Conservation (phyloP, 2,329 filamentous ascomycete genomes). For the Fusarium redolens region DNA sequence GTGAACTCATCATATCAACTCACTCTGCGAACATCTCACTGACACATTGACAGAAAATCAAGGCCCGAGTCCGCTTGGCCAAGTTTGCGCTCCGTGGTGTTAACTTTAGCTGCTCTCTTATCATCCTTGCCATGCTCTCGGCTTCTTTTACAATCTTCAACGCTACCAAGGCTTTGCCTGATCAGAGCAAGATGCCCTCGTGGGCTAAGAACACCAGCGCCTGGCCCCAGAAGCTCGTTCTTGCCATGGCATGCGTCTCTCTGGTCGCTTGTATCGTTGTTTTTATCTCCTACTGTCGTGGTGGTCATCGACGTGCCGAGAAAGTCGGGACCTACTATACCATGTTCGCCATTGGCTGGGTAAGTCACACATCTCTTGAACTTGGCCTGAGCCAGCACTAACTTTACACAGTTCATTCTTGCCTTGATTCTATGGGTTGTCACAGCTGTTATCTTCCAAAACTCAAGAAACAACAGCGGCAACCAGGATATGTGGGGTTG, state of each 20-base stretch:
- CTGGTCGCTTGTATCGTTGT: slow-evolving; percentile 82
- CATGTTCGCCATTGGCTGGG: slow-evolving; percentile 88
- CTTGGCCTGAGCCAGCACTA: background rate
- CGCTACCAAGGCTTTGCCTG: slow-evolving; percentile 78
- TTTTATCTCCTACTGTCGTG: slow-evolving; percentile 87
- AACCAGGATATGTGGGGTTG: slow-evolving; percentile 98
- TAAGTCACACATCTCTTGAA: slow-evolving; percentile 35
- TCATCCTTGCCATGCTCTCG: slow-evolving; percentile 90
- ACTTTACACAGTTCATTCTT: slow-evolving; percentile 74
- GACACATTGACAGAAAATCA: slow-evolving; percentile 77
- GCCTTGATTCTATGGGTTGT: slow-evolving; percentile 93
- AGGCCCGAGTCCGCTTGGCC: slow-evolving; percentile 88
- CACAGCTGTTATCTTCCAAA: slow-evolving; percentile 85
- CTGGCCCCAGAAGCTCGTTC: slow-evolving; percentile 90
- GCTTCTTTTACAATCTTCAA: slow-evolving; percentile 95
- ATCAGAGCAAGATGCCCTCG: slow-evolving; percentile 82
- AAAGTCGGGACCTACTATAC: slow-evolving; percentile 97
- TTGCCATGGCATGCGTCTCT: slow-evolving; percentile 83
- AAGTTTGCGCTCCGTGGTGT: slow-evolving; percentile 95
- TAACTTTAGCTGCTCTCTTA: slow-evolving; percentile 96
- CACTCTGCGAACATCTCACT: slow-evolving; percentile 25
- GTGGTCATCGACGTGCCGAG: slow-evolving; percentile 88
- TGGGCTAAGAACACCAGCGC: slow-evolving; percentile 84
- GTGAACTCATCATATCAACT: slow-evolving; percentile 50
- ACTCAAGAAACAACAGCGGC: slow-evolving; percentile 73